Evolutionary conservation across 306 rosid species (phyloP), one percentile per base, ranked within the genome.

Genomic region (Benincasa hispida): DNA sequence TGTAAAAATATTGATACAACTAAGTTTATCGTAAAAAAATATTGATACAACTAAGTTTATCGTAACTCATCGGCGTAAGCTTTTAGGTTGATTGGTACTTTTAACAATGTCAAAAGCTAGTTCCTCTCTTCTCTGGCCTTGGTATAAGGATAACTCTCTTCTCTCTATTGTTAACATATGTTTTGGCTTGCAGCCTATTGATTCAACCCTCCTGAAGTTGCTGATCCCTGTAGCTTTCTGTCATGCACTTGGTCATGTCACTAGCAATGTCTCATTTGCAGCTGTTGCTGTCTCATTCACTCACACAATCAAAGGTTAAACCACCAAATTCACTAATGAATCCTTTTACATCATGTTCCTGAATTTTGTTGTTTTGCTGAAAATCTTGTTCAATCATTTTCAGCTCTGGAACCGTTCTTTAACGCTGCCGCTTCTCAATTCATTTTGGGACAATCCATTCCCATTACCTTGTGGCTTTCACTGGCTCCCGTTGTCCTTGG

Each of bases 371-470:
- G 59, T 47, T 72, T 72, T 15, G 0, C 59, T 72, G 2, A 27
- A 72, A 25, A 4, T 25, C 5, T 47, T 47, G 41, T 72, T 28
- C 28, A 72, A 6, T 50, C 9, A 50, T 51, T 79, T 81, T 34
- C 85, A 87, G 90, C 90, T 72, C 88, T 87, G 59, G 90, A 87
- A 78, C 90, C 90, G 11, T 87, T 87, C 82, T 87, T 87, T 82
- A 87, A 87, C 47, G 90, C 90, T 41, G 51, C 90, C 74, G 90
- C 90, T 21, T 87, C 90, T 48, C 90, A 87, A 22, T 87, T 87
- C 65, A 5, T 87, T 2, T 81, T 87, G 25, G 90, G 90, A 35
- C 90, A 84, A 24, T 32, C 81, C 21, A 87, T 84, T 55, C 90
- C 88, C 35, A 9, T 82, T 28, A 42, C 88, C 39, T 50, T 87